Base-by-base conservation (phyloP, 1,139 yeast species). In the Suhomyces bolitotheri region DNA sequence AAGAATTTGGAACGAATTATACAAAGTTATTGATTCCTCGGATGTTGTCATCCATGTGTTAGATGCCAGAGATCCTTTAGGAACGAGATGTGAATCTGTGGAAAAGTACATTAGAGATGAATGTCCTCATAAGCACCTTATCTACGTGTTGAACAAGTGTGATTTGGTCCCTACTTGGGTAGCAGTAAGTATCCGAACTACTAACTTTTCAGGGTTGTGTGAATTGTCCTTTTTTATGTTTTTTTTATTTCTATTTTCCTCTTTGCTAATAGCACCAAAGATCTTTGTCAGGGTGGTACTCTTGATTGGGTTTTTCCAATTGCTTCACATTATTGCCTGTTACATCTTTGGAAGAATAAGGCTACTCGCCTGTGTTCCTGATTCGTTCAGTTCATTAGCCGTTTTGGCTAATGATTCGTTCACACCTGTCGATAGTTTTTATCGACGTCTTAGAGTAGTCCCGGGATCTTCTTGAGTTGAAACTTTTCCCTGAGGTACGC, bases 131-230 rank as follows among this genome's bases (percentile, higher is more conserved):
- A 92, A 92, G 66, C 98, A 92, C 71, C 75, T 92, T 69, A 84
- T 92, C 46, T 90, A 84, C 59, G 97, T 92, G 36, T 71, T 92
- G 62, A 92, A 92, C 76, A 92, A 92, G 76, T 89, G 97, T 76
- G 98, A 92, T 71, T 78, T 92, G 54, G 97, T 94, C 36, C 98
- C 98, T 45, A 92, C 97, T 39, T 92, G 97, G 97, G 97, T 89
- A 54, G 96, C 98, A 57, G 97, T 92, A 87, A 78, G 97, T 89
- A 67, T 58, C 36, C 33, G 6, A 17, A n/a, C n/a, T 28, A 29
- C 29, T 33, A 28, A 28, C 32, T 24, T 29, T 25, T 9, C 20
- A 25, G 37, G 30, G 14, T 41, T 43, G 15, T 19, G 31, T 42
- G 45, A 17, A 4, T 9, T 17, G 12, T 14, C 42, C 37, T 39